Evolutionary conservation across 208 protist genomes (phyloP).

Genomic region (Leptomonas pyrrhocoris): DNA sequence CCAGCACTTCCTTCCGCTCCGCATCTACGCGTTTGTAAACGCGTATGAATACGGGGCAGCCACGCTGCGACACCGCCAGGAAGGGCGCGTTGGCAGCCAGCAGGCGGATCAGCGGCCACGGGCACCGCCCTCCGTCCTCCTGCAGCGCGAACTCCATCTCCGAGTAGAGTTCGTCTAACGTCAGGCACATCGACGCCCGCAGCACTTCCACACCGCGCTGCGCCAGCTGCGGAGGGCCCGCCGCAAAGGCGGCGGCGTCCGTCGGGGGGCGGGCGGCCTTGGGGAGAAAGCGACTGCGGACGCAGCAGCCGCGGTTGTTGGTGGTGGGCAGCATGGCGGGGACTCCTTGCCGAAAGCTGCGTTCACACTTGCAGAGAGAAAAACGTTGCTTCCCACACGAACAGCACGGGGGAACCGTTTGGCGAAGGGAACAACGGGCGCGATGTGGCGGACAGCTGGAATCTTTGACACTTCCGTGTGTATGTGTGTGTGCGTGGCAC

Average conservation of each 20-base stretch:
- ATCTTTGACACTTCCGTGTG: no score
- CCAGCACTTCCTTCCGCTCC: conserved; percentile 54
- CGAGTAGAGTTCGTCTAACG: neutral
- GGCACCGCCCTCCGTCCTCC: neutral
- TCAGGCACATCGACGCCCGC: neutral
- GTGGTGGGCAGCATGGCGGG: no score
- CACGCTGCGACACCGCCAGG: conserved; percentile 81
- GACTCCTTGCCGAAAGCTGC: no score
- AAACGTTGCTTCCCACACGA: no score
- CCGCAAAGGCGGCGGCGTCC: neutral
- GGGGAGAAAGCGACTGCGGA: no score
- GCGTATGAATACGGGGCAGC: conserved; percentile 85
- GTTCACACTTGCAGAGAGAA: no score
- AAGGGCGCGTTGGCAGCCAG: conserved; percentile 60
- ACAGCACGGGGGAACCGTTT: no score
- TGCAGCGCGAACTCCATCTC: neutral
- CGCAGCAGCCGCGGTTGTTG: no score
- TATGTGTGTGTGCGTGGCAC: no score
- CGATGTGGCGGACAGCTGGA: no score
- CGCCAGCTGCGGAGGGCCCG: neutral
- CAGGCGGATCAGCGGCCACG: conserved; percentile 47
- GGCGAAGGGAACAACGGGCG: no score
- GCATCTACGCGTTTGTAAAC: conserved; percentile 67
- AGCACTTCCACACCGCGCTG: neutral
- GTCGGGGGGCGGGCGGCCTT: no score